Conservation (phyloP, 176 grass and related monocot species). For the Cenchrus fungigraminus region DNA sequence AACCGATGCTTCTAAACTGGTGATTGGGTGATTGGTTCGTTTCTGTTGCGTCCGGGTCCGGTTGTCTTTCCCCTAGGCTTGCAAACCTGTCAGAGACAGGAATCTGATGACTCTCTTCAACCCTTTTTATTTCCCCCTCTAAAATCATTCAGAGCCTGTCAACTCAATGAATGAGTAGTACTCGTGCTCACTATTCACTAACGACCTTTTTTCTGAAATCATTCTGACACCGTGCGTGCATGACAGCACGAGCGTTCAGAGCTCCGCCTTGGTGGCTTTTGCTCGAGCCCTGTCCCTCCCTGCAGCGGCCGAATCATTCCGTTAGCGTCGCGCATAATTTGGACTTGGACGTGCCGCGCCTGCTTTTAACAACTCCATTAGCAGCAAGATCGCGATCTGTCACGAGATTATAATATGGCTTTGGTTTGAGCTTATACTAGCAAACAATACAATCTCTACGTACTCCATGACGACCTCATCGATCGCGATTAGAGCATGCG, state of each 20-base stretch:
- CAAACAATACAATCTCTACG: not conserved
- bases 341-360: not conserved
- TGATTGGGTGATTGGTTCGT: not conserved
- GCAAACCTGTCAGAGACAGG: conserved; percentile 9
- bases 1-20: not conserved
- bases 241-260: not conserved
- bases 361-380: not conserved
- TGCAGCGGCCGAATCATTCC: conserved; percentile 28
- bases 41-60: not conserved
- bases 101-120: not conserved
- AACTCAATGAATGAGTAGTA: conserved; percentile 14
- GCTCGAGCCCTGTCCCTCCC: conserved; percentile 20
- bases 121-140: not conserved
- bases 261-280: not conserved
- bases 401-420: not conserved
- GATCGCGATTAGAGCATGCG: not conserved
- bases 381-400: conserved; percentile 27
- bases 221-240: not conserved
- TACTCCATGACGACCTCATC: conserved; percentile 24
- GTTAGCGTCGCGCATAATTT: conserved; percentile 34
- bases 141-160: not conserved
- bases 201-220: not conserved
- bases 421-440: no score
- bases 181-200: not conserved
- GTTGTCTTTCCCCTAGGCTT: not conserved